Conservation (phyloP, 805 yeast genomes). For the Jamesozyma hellenica region DNA sequence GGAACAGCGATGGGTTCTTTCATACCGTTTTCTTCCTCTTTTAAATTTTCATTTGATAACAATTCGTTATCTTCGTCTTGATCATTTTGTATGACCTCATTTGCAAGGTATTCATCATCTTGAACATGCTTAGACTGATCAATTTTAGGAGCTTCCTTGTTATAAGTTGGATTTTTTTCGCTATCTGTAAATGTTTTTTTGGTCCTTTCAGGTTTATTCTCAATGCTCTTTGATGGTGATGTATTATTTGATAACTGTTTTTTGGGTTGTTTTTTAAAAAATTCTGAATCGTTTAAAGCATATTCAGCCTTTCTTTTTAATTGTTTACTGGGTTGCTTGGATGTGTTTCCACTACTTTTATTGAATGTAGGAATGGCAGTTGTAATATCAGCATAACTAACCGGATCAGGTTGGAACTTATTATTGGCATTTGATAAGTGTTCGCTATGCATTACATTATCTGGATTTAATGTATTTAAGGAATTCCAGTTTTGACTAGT, state of each 20-base stretch:
- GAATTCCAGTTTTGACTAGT: background rate
- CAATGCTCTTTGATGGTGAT: too few species aligned
- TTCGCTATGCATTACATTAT: background rate
- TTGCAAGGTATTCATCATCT: too few species aligned
- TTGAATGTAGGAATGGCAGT: background rate
- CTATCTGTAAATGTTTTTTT: too few species aligned
- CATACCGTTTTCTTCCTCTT: background rate
- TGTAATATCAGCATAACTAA: constrained; percentile 3
- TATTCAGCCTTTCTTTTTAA: background rate
- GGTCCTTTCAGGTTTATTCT: background rate
- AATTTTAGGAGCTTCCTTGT: background rate
- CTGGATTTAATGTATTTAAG: too few species aligned
- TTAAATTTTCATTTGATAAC: background rate
- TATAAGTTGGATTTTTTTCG: background rate
- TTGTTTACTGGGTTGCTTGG: background rate
- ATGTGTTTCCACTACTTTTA: background rate
- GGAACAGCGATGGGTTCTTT: constrained; percentile 31
- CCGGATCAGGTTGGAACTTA: background rate
- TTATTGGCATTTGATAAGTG: background rate
- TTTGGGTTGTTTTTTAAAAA: background rate
- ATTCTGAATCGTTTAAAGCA: background rate
- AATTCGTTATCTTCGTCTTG: background rate
- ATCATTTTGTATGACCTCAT: too few species aligned
- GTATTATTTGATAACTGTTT: background rate
- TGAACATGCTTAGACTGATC: background rate